These are phyloP conservation scores for Plasmodium knowlesi DNA, from an alignment of 169 alveolate genomes.

Conservation along the genomic window DNA sequence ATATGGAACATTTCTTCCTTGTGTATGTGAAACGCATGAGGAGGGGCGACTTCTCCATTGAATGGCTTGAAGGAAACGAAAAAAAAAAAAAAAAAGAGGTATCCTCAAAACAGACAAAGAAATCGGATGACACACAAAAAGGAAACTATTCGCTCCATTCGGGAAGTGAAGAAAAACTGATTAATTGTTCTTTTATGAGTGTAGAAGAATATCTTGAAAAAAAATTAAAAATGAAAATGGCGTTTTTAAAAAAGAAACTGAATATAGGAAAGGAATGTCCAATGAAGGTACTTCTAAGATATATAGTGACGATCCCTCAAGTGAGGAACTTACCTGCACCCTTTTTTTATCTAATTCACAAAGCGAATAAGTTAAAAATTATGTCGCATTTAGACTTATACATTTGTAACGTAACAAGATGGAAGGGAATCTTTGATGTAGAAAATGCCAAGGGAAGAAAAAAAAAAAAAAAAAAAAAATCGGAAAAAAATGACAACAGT, in stretches of 20 bases:
- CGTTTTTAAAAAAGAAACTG: slow-evolving; percentile 3
- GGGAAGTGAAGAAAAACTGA: not conserved
- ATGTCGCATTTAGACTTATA: slow-evolving; percentile 24
- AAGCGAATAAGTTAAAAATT: slow-evolving; percentile 31
- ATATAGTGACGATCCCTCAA: slow-evolving; percentile 15
- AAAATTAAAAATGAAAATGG: slow-evolving; percentile 40
- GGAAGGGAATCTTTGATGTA: not conserved
- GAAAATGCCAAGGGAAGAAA: slow-evolving; percentile 16
- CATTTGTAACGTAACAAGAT: slow-evolving; percentile 14
- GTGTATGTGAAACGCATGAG: slow-evolving; percentile 3
- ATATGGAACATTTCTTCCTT: slow-evolving; percentile 56
- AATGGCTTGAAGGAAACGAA: slow-evolving; percentile 19
- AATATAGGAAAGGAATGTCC: slow-evolving; percentile 2
- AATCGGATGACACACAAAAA: not conserved
- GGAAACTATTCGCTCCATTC: not conserved
- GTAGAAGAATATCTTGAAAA: slow-evolving; percentile 65
- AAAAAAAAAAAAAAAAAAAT: slow-evolving; percentile 5
- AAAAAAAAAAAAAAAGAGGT: not conserved
- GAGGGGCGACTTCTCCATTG: slow-evolving; percentile 23
- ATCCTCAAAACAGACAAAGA: not conserved
- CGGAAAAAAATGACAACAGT: not conserved
- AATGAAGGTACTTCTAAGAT: slow-evolving; percentile 50
- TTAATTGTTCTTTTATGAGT: slow-evolving; percentile 12
- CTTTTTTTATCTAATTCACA: slow-evolving; percentile 32
- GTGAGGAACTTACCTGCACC: not conserved